phyloP scores from a whole-genome alignment of 2,329 filamentous ascomycete genomes.

The Diplodia seriata region DNA sequence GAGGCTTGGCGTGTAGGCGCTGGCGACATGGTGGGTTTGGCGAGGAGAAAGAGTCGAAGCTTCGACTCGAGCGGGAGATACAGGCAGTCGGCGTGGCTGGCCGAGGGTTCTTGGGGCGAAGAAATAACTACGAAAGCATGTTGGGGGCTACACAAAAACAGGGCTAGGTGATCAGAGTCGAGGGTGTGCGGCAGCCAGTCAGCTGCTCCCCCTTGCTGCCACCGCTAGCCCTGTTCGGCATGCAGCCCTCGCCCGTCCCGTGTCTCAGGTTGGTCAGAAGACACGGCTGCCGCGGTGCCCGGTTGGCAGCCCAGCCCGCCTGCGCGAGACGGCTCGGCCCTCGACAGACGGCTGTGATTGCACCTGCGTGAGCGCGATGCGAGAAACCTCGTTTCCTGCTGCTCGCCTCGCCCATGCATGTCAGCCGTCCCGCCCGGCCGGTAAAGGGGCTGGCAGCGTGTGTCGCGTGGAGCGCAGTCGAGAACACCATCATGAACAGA shows the following conservation, averaged over 20 bases:
- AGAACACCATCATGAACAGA: neutral
- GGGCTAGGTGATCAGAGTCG: neutral
- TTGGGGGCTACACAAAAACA: conserved; percentile 1
- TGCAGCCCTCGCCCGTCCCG: neutral
- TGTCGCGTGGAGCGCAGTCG: conserved; percentile 1
- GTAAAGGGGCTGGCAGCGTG: too few relatives aligned
- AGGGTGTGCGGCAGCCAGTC: conserved; percentile 24
- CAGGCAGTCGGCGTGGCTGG: too few relatives aligned
- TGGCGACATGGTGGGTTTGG: neutral
- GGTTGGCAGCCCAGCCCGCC: neutral
- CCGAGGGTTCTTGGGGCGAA: too few relatives aligned
- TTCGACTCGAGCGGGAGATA: neutral
- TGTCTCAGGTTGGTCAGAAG: conserved; percentile 27
- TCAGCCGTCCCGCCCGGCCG: neutral
- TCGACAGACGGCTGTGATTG: conserved; percentile 21
- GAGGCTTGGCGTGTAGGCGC: neutral
- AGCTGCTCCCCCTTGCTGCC: conserved; percentile 21
- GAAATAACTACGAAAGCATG: too few relatives aligned
- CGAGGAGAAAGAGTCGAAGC: neutral
- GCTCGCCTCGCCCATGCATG: neutral
- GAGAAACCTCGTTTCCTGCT: neutral
- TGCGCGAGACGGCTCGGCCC: conserved; percentile 13
- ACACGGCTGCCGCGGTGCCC: neutral
- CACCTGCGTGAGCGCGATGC: conserved; percentile 16
- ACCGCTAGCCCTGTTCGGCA: neutral